A percentile compares a stretch with the other conserved stretches of the same genome.
Evolutionary conservation across 2,329 filamentous ascomycete species (phyloP).

Genomic region (Cytospora leucostoma): DNA sequence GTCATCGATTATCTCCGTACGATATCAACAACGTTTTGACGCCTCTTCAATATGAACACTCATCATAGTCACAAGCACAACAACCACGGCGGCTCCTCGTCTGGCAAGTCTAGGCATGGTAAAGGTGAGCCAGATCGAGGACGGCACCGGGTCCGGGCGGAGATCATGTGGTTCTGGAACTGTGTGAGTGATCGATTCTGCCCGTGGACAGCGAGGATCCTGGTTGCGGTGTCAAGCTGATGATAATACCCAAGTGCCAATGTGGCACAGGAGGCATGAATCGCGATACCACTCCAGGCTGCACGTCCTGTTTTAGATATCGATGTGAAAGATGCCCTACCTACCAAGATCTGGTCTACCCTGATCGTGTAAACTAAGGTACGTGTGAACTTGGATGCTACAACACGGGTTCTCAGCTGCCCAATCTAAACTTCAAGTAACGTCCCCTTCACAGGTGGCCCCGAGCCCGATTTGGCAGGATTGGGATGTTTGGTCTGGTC

Average conservation of each 20-base stretch:
- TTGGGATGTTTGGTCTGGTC: not conserved
- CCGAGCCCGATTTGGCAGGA: no score
- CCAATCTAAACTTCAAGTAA: not conserved
- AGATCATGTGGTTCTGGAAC: not conserved
- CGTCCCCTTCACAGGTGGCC: not conserved
- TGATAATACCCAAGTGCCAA: not conserved
- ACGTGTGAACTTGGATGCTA: not conserved
- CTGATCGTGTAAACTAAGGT: not conserved
- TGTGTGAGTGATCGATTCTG: not conserved
- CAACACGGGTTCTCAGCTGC: not conserved
- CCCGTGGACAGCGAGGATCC: not conserved
- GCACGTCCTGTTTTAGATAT: accelerated
- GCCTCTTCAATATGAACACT: not conserved
- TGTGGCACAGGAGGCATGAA: not conserved
- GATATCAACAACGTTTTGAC: not conserved
- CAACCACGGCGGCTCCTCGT: not conserved
- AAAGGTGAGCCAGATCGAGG: not conserved
- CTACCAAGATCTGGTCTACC: not conserved
- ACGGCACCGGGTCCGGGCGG: not conserved
- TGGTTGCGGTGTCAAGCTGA: not conserved
- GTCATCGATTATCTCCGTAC: not conserved
- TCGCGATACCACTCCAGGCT: not conserved
- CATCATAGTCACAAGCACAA: not conserved
- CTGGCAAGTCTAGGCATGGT: not conserved
- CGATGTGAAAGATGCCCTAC: not conserved